Conservation (phyloP, 805 yeast species). For the Huiozyma naganishii region DNA sequence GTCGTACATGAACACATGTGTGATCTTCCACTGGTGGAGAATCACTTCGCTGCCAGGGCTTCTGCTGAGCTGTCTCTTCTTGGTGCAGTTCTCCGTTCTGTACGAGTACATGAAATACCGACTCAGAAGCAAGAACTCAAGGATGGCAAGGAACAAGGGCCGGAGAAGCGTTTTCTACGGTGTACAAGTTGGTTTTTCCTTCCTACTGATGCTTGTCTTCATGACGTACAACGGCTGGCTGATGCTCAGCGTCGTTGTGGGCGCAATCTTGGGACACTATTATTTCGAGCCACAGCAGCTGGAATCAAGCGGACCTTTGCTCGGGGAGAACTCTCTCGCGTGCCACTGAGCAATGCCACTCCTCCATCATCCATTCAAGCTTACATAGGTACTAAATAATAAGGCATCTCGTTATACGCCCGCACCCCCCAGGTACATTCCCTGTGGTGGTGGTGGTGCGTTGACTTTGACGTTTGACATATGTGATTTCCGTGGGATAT, state of each 20-base stretch:
- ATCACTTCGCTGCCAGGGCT: conserved; percentile 43
- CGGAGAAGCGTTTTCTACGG: conserved; percentile 40
- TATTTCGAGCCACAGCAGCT: conserved; percentile 10
- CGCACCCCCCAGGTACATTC: no score
- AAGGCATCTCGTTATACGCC: no score
- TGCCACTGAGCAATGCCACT: background rate
- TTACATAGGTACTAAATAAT: no score
- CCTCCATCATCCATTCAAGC: no score
- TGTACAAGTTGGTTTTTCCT: conserved; percentile 56
- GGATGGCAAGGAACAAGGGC: background rate
- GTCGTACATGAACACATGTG: conserved; percentile 64
- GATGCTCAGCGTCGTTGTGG: conserved; percentile 60
- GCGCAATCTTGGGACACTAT: conserved; percentile 62
- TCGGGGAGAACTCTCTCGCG: conserved; percentile 16
- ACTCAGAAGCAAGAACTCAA: conserved; percentile 11
- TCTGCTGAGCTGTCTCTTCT: conserved; percentile 37
- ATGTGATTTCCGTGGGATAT: no score
- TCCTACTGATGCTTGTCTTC: conserved; percentile 66
- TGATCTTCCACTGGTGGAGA: conserved; percentile 76
- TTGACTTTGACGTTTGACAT: no score
- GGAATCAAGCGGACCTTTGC: conserved; percentile 4
- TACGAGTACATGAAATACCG: conserved; percentile 1
- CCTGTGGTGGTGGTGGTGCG: no score
- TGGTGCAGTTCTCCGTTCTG: background rate
- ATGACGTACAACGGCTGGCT: conserved; percentile 86